Evolutionary conservation across 192 early-diverging fungal genomes (phyloP).

Genomic region (Phycomyces blakesleeanus): DNA sequence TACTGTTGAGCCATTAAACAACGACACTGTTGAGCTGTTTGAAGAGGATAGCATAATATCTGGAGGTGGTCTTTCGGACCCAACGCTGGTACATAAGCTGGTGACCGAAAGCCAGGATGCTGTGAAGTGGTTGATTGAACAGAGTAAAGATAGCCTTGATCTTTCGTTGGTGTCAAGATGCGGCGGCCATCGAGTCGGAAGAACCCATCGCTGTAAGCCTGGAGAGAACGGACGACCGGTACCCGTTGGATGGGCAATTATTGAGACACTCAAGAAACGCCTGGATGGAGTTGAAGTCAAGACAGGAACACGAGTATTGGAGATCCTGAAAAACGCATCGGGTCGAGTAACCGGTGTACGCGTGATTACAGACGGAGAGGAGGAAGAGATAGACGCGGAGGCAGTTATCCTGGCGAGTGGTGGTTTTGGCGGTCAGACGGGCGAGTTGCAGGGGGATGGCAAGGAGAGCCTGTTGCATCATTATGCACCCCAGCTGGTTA

Average conservation of each 20-base stretch:
- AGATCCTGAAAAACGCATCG: constrained; percentile 43
- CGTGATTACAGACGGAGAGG: constrained; percentile 30
- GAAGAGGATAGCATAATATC: constrained; percentile 63
- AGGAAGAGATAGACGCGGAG: constrained; percentile 32
- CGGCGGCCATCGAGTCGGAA: constrained; percentile 73
- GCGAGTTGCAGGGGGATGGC: constrained; percentile 29
- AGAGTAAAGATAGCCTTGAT: constrained; percentile 55
- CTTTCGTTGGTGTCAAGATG: constrained; percentile 58
- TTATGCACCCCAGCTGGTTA: constrained; percentile 49
- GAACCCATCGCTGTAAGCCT: constrained; percentile 62
- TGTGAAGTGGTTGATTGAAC: constrained; percentile 59
- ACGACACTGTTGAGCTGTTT: constrained; percentile 61
- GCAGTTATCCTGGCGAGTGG: constrained; percentile 76
- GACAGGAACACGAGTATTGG: constrained; percentile 44
- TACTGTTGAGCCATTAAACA: constrained; percentile 59
- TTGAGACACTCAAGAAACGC: constrained; percentile 61
- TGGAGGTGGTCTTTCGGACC: constrained; percentile 57
- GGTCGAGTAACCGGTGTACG: constrained; percentile 61
- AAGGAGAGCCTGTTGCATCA: constrained; percentile 45
- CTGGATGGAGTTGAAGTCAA: constrained; percentile 21
- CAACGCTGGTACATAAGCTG: constrained; percentile 61
- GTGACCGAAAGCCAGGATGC: constrained; percentile 64
- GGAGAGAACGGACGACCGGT: constrained; percentile 40
- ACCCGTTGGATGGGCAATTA: constrained; percentile 71
- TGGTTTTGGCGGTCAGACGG: constrained; percentile 77